Conservation (phyloP, 352 stramenopile species). For the Pythium phragmiticola region DNA sequence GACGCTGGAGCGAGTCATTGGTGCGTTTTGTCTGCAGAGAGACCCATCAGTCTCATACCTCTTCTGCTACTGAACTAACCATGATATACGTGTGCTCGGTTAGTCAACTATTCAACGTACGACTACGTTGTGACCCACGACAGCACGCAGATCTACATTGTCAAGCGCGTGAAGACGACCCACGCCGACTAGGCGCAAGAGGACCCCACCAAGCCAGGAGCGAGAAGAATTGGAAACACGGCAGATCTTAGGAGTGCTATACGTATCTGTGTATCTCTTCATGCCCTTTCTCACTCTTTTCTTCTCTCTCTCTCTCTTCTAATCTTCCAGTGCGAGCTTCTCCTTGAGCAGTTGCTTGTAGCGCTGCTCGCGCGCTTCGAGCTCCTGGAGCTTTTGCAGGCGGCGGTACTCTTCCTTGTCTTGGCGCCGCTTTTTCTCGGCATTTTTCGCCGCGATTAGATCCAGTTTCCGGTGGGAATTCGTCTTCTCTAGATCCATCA, state of each 20-base stretch:
- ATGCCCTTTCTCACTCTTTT: neutral
- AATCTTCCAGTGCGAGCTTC: slow-evolving; percentile 70
- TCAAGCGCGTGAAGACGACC: slow-evolving; percentile 51
- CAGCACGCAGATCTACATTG: slow-evolving; percentile 64
- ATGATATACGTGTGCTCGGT: neutral
- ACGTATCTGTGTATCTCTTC: too few species aligned
- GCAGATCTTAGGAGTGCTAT: neutral
- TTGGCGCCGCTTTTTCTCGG: slow-evolving; percentile 89
- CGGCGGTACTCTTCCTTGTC: slow-evolving; percentile 88
- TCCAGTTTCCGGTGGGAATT: slow-evolving; percentile 92
- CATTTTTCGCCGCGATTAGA: slow-evolving; percentile 85
- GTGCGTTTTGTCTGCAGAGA: slow-evolving; percentile 26
- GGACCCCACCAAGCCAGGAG: neutral
- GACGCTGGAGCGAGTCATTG: slow-evolving; percentile 59
- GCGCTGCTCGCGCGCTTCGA: slow-evolving; percentile 56
- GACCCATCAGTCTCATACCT: too few species aligned
- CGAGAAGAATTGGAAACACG: neutral
- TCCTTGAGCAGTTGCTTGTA: slow-evolving; percentile 81
- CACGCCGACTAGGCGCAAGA: slow-evolving; percentile 7
- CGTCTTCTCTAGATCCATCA: slow-evolving; percentile 93
- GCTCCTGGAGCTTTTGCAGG: slow-evolving; percentile 56
- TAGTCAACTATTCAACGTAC: slow-evolving; percentile 67
- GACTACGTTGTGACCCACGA: slow-evolving; percentile 71
- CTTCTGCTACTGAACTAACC: too few species aligned
- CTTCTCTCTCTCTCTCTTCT: neutral